Percentiles rank a stretch among this genome's conserved stretches.
phyloP scores from a whole-genome alignment of 2,329 filamentous ascomycete species.

The Epichloe baconii region DNA sequence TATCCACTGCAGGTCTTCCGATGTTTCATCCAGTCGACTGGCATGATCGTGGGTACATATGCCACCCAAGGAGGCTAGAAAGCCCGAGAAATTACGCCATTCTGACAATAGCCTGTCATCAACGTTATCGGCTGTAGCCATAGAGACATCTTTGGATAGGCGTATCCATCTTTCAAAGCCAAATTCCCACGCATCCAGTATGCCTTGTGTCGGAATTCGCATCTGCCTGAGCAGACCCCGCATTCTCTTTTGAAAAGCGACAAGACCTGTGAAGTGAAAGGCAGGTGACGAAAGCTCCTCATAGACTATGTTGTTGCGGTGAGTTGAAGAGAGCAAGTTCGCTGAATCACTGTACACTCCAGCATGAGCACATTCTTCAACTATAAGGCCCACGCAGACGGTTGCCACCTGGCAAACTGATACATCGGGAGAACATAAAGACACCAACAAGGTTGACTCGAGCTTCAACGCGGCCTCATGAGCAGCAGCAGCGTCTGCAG shows the following conservation, averaged over 20 bases:
- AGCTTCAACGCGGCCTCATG: constrained; percentile 38
- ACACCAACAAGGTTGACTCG: constrained; percentile 50
- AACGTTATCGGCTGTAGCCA: constrained; percentile 34
- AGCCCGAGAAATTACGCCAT: constrained; percentile 58
- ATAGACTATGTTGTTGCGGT: constrained; percentile 49
- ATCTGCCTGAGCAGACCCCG: constrained; percentile 46
- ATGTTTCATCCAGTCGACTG: constrained; percentile 42
- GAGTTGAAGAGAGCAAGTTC: constrained; percentile 37
- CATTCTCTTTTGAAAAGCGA: constrained; percentile 56
- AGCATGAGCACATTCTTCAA: constrained; percentile 45
- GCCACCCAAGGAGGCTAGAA: constrained; percentile 53
- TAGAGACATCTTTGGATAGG: constrained; percentile 49
- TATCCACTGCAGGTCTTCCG: constrained; percentile 49
- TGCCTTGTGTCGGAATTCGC: constrained; percentile 50
- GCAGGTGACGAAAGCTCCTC: constrained; percentile 48
- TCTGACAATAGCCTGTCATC: constrained; percentile 46
- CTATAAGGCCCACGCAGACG: constrained; percentile 45
- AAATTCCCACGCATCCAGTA: constrained; percentile 52
- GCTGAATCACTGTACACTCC: constrained; percentile 35
- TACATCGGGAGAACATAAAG: constrained; percentile 52
- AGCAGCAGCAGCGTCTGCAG: constrained; percentile 42
- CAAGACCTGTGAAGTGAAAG: constrained; percentile 54
- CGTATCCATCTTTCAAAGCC: constrained; percentile 53
- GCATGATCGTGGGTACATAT: constrained; percentile 50
- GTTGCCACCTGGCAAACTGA: constrained; percentile 53